Evolutionary conservation across 2,329 filamentous ascomycete species (phyloP), one percentile per base, ranked within the genome.

Genomic region (Aspergillus quadricinctus): DNA sequence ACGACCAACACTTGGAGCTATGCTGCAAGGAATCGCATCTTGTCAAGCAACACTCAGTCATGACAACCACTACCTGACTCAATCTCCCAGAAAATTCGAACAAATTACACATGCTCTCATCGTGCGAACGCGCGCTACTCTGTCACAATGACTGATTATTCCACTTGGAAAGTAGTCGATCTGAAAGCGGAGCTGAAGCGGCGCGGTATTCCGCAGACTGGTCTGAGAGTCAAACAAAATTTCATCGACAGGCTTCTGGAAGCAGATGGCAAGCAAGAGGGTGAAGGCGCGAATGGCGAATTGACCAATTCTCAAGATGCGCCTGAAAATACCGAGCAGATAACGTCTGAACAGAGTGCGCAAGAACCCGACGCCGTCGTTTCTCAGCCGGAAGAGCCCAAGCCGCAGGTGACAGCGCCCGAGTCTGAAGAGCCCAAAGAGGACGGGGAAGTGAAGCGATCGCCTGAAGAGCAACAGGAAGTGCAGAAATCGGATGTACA

Each of bases 151-250:
- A 74, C 76, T 58, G 80, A 83, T 62, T 83, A 80, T 69, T 77
- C 70, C 54, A 80, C 79, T 72, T 81, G 87, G 67, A 92, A 89
- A 75, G 89, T 93, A 60, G 79, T 86, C 35, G 88, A 92, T 66
- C 81, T 93, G 57, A 88, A 87, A 73, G 83, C 84, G 23, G 88
- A 92, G 77, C 80, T 92, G 45, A 91, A 89, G 74, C 80, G 79
- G 57, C 83, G 88, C 61, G 85, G 86, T n/a, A 81, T 92, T 41
- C 77, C 85, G 5, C 82, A 85, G 59, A 83, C 83, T 25, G 89
- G 89, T 8, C 80, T 91, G 52, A 89, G 92, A 70, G 81, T 85
- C 25, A 88, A 88, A 57, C 82, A 78, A 51, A 71, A 79, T 28
- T 74, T 92, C 49, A 80, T 92, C 55, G 82, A 87, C 58, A 83